These are phyloP conservation scores for Flaveria trinervia DNA, from an alignment of 129 eudicot species.

Conservation along the genomic window DNA sequence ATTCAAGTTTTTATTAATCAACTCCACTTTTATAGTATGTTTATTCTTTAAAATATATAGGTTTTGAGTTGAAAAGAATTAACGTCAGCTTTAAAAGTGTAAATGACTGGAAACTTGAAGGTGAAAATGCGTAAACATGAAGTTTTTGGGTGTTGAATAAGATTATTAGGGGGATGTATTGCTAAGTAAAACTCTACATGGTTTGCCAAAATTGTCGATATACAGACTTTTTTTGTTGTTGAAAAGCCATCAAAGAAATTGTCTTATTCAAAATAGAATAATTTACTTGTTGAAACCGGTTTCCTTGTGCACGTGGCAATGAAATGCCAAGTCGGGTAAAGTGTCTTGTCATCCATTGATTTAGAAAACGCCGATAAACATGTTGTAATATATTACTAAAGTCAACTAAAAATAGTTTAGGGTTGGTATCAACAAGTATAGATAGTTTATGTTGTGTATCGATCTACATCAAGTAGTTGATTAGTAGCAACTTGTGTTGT, in stretches of 20 bases:
- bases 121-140: slow-evolving; percentile 1
- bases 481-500: no score
- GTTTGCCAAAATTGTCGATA: not conserved
- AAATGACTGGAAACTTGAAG: slow-evolving; percentile 21
- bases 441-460: no score
- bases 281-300: not conserved
- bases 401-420: no score
- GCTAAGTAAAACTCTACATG: not conserved
- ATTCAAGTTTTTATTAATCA: not conserved
- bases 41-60: not conserved
- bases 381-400: no score
- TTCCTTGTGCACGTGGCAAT: not conserved
- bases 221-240: not conserved
- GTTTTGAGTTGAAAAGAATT: not conserved
- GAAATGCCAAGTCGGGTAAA: not conserved
- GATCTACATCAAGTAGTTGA: no score
- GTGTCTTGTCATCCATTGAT: no score
- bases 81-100: not conserved
- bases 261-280: not conserved
- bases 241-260: not conserved
- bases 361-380: no score
- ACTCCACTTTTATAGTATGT: not conserved
- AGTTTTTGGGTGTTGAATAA: slow-evolving; percentile 13
- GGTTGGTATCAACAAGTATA: no score
- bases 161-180: slow-evolving; percentile 13